phyloP scores from a whole-genome alignment of 83 land plant genomes.

The Thuja plicata region DNA sequence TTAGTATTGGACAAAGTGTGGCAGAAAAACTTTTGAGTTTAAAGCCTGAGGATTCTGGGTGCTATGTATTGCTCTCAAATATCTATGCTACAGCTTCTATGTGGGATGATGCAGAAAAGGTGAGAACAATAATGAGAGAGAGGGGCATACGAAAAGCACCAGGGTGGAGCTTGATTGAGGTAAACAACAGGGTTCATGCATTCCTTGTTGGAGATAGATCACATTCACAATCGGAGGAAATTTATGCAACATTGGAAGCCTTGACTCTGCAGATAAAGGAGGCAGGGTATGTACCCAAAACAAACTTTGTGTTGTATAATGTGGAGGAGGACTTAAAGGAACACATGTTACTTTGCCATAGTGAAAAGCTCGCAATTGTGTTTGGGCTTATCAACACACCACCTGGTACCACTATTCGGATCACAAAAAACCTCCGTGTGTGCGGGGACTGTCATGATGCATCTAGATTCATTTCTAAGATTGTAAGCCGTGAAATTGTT shows the following conservation, averaged over 20 bases:
- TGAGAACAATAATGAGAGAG: conserved; percentile 15
- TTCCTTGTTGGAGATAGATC: conserved; percentile 14
- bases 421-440: neutral
- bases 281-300: neutral
- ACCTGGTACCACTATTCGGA: neutral
- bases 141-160: conserved; percentile 9
- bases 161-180: conserved; percentile 23
- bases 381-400: neutral
- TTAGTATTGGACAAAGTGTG: conserved; percentile 10
- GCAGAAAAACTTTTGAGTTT: conserved; percentile 8
- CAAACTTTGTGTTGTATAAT: neutral
- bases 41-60: conserved; percentile 23
- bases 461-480: neutral
- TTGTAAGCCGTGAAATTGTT: neutral
- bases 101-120: conserved; percentile 19
- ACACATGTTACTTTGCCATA: neutral
- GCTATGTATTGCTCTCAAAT: conserved; percentile 22
- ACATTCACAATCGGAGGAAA: neutral
- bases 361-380: neutral
- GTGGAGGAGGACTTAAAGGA: neutral
- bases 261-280: neutral
- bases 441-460: neutral
- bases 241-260: neutral
- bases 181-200: neutral
- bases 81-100: conserved; percentile 15